Evolutionary conservation across 2,329 filamentous ascomycete genomes (phyloP).

Genomic region (Aspergillus tubingensis): DNA sequence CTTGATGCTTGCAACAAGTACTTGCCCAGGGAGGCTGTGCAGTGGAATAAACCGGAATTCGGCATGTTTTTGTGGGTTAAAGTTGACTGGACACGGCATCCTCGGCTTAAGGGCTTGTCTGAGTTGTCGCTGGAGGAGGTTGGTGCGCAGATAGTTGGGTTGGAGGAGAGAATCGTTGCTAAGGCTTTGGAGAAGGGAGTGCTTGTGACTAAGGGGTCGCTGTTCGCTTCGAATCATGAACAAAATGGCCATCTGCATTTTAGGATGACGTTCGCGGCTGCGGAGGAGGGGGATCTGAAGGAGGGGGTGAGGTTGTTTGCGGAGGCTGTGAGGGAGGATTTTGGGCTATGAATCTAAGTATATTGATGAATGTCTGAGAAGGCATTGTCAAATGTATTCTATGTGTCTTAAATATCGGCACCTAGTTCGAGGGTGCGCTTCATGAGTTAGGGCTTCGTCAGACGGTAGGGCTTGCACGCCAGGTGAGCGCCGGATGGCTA

Average conservation of each 20-base stretch:
- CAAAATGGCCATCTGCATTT: neutral
- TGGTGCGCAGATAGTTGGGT: neutral
- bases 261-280: slow-evolving; percentile 3
- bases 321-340: neutral
- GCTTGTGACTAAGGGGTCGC: neutral
- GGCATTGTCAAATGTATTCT: too few species aligned
- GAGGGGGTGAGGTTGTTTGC: slow-evolving; percentile 4
- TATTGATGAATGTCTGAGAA: too few species aligned
- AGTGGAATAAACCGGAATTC: slow-evolving; percentile 73
- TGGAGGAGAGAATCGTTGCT: neutral
- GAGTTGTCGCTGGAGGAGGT: neutral
- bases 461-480: too few species aligned
- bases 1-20: slow-evolving; percentile 74
- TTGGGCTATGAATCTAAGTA: neutral
- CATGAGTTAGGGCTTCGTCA: too few species aligned
- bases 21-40: slow-evolving; percentile 69
- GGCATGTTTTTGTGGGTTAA: slow-evolving; percentile 47
- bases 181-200: neutral
- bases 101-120: neutral
- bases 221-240: neutral
- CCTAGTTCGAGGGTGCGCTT: too few species aligned
- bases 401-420: too few species aligned
- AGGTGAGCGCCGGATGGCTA: too few species aligned
- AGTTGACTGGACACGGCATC: neutral
- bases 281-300: neutral